These are phyloP conservation scores for Annona squamosa DNA, from an alignment of 164 flowering plant genomes.

Conservation along the genomic window DNA sequence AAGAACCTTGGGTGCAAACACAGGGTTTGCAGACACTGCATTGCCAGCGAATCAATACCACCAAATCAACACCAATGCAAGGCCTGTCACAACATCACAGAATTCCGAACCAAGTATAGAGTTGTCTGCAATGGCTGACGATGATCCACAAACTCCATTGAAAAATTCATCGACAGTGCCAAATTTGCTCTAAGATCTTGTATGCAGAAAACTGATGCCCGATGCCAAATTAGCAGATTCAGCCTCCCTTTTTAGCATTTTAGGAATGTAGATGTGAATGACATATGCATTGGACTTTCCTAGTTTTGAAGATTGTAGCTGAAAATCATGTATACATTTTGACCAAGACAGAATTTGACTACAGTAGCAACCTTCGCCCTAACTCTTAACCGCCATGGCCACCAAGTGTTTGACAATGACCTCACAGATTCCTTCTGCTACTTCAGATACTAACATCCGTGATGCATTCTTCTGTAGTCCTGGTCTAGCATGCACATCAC, in stretches of 20 bases:
- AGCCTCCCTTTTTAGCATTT: not conserved
- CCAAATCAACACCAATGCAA: slow-evolving; percentile 13
- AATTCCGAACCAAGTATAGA: slow-evolving; percentile 16
- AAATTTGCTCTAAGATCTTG: not conserved
- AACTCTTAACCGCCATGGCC: too few relatives aligned
- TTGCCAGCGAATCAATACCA: slow-evolving; percentile 20
- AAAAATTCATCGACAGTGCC: not conserved
- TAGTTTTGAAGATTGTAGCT: too few relatives aligned
- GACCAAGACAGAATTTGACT: too few relatives aligned
- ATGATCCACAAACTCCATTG: not conserved
- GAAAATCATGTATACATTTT: too few relatives aligned
- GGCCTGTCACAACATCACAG: not conserved
- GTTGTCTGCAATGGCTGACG: slow-evolving; percentile 24
- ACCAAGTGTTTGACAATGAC: too few relatives aligned
- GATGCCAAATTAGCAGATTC: not conserved
- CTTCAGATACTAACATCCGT: too few relatives aligned
- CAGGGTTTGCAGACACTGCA: slow-evolving; percentile 17
- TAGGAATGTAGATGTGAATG: not conserved
- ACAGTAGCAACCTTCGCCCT: too few relatives aligned
- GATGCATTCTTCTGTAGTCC: too few relatives aligned
- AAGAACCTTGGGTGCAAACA: slow-evolving; percentile 28
- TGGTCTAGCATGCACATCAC: too few relatives aligned
- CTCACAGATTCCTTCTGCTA: too few relatives aligned
- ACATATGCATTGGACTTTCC: not conserved
- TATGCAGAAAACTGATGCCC: not conserved